These are phyloP conservation scores for Phaeotremella skinneri DNA, from an alignment of 768 basidiomycete species.

Conservation along the genomic window DNA sequence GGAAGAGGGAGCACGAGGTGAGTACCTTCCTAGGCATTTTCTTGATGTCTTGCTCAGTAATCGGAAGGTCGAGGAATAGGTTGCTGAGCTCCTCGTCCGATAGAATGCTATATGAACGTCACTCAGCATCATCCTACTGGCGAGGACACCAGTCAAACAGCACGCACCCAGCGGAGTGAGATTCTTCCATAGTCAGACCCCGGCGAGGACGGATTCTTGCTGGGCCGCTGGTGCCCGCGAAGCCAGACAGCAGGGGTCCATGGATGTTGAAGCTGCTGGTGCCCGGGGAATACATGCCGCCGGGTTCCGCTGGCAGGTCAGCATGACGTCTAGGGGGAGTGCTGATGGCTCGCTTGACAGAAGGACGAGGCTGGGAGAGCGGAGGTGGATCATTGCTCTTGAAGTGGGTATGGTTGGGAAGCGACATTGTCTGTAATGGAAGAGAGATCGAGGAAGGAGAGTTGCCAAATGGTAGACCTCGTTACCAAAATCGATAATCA, in stretches of 20 bases:
- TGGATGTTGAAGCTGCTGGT: background rate
- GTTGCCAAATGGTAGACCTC: no score
- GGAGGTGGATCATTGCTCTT: background rate
- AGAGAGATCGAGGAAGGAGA: background rate
- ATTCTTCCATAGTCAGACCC: constrained; percentile 38
- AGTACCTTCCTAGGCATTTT: constrained; percentile 39
- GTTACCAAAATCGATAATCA: no score
- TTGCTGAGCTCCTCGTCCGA: constrained; percentile 19
- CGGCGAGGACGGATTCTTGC: background rate
- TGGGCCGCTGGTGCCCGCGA: background rate
- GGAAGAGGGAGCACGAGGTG: background rate
- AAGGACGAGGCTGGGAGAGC: background rate
- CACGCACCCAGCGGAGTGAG: constrained; percentile 16
- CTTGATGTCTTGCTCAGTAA: constrained; percentile 42
- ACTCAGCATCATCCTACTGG: no score
- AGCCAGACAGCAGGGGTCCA: background rate
- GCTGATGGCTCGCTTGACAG: background rate
- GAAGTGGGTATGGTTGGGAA: background rate
- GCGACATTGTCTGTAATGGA: background rate
- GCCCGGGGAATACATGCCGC: background rate
- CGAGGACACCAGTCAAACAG: background rate
- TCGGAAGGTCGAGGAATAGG: constrained; percentile 34
- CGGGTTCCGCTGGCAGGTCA: background rate
- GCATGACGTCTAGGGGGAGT: background rate
- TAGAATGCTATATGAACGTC: constrained; percentile 16